Percentiles rank a stretch among this genome's conserved stretches.
Conservation (phyloP, 169 alveolate genomes). For the Eimeria praecox region DNA sequence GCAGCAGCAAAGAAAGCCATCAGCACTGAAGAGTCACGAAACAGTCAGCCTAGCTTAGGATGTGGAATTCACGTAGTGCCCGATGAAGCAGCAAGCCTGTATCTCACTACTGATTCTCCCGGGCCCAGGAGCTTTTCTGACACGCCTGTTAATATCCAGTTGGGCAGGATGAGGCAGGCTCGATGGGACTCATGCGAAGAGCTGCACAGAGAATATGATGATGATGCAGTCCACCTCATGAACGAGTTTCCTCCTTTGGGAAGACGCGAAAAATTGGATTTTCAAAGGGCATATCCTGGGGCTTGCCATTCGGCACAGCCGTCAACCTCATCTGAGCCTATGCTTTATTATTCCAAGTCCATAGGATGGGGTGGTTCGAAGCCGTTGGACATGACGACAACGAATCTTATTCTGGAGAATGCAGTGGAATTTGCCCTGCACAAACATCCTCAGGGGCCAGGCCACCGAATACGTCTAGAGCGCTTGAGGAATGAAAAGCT, state of each 20-base stretch:
- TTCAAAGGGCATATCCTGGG: not conserved
- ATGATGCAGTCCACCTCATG: not conserved
- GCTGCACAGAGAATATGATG: not conserved
- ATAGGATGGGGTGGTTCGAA: not conserved
- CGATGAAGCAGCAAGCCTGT: not conserved
- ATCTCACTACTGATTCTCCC: not conserved
- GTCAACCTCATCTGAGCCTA: conserved; percentile 3
- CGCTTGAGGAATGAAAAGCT: conserved; percentile 13
- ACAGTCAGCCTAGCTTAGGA: not conserved
- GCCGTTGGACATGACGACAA: conserved; percentile 1
- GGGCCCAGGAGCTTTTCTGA: conserved; percentile 14
- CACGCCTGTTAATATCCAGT: not conserved
- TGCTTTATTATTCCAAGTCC: not conserved
- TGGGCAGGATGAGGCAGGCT: not conserved
- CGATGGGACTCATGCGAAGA: not conserved
- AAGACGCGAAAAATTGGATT: not conserved
- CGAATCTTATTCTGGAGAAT: conserved; percentile 43
- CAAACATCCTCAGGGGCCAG: not conserved
- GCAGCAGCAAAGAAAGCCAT: not conserved
- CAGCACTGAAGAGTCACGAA: not conserved
- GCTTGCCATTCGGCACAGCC: not conserved
- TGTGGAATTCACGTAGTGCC: not conserved
- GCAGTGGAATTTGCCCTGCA: conserved; percentile 43
- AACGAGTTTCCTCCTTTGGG: not conserved
- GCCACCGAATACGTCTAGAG: not conserved